Percentiles rank a stretch among this genome's conserved stretches.
Evolutionary conservation across 805 yeast genomes (phyloP).

Genomic region (Tetrapisispora arboricola): DNA sequence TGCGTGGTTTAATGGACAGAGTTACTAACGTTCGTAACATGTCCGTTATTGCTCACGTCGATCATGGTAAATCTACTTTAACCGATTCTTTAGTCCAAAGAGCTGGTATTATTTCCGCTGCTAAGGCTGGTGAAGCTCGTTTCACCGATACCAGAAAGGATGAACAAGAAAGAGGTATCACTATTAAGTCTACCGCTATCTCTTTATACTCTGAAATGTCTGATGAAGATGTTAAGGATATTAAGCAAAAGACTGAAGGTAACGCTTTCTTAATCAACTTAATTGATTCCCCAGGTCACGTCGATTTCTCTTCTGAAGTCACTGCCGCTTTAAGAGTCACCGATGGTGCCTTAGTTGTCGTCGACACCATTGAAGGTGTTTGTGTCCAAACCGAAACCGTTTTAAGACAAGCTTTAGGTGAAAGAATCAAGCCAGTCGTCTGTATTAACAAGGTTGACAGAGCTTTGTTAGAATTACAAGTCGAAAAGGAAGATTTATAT

Average conservation of each 20-base stretch:
- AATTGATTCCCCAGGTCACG: slow-evolving; percentile 99
- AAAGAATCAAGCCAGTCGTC: slow-evolving; percentile 98
- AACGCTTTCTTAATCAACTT: slow-evolving; percentile 92
- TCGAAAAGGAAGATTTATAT: slow-evolving; percentile 95
- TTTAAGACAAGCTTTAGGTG: slow-evolving; percentile 96
- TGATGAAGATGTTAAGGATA: slow-evolving; percentile 48
- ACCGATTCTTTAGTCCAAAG: slow-evolving; percentile 98
- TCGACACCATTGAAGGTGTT: slow-evolving; percentile 98
- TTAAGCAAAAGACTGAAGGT: slow-evolving; percentile 79
- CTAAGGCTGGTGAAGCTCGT: slow-evolving; percentile 99
- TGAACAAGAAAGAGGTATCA: slow-evolving; percentile 99
- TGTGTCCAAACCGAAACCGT: slow-evolving; percentile 99
- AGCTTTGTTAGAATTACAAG: slow-evolving; percentile 97
- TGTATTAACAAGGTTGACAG: slow-evolving; percentile 98
- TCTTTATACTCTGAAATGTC: slow-evolving; percentile 71
- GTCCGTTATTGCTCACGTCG: slow-evolving; percentile 99
- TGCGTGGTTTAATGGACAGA: slow-evolving; percentile 98
- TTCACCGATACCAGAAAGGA: slow-evolving; percentile 99
- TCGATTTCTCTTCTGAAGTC: slow-evolving; percentile 99
- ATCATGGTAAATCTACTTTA: slow-evolving; percentile 98
- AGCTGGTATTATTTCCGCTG: slow-evolving; percentile 99
- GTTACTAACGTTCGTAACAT: slow-evolving; percentile 99
- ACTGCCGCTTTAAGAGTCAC: slow-evolving; percentile 99
- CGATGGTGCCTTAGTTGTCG: slow-evolving; percentile 99
- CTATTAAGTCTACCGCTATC: slow-evolving; percentile 97